Conservation (phyloP, 225 moss, liverwort and hornwort species). For the Polytrichum formosum region DNA sequence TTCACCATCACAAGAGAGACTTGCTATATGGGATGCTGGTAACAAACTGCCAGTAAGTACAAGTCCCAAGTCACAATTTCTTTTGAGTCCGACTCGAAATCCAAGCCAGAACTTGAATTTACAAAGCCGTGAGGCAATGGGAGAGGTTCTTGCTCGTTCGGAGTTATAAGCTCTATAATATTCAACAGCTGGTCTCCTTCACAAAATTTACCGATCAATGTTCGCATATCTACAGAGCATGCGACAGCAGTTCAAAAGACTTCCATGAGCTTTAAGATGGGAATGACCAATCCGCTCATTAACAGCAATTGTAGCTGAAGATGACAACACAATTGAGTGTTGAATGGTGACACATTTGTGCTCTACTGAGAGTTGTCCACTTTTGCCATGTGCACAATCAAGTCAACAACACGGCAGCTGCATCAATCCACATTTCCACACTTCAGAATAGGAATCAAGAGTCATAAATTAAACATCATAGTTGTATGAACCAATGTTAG, state of each 20-base stretch:
- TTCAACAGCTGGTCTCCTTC: conserved; percentile 8
- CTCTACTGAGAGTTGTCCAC: conserved; percentile 22
- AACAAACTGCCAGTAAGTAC: no score
- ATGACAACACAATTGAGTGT: no score
- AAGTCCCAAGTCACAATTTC: no score
- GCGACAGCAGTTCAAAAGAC: conserved; percentile 1
- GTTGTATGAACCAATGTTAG: background rate
- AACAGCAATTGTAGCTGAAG: no score
- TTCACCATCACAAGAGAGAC: no score
- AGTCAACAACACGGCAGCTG: conserved; percentile 63
- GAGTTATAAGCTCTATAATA: conserved; percentile 2
- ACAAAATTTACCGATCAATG: conserved; percentile 16
- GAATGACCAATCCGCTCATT: no score
- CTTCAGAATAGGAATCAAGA: background rate
- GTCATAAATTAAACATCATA: background rate
- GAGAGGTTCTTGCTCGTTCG: no score
- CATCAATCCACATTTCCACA: conserved; percentile 7
- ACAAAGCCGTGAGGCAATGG: no score
- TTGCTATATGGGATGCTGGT: no score
- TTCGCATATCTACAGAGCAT: conserved; percentile 24
- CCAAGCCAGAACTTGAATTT: no score
- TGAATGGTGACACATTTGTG: background rate
- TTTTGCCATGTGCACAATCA: conserved; percentile 56
- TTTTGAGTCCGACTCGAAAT: no score
- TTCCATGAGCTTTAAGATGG: no score